Evolutionary conservation across 805 yeast genomes (phyloP), one percentile per base, ranked within the genome.

Genomic region (Crinitomyces ghanaensis): DNA sequence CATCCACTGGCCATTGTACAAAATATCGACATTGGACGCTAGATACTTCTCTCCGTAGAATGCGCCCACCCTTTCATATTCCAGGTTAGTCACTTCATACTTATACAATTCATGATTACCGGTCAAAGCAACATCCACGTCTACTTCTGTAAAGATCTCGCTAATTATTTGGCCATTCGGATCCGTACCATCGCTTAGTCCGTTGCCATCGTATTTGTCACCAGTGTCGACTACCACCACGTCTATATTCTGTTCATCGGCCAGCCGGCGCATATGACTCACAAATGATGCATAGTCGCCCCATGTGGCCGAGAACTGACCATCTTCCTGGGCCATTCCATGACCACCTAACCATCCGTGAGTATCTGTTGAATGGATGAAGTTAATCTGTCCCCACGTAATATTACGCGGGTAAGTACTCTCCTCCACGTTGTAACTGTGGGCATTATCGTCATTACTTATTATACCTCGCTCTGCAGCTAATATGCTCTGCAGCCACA

Each of bases 301-400:
- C 95, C 95, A 88, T 52, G 86, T 82, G 4, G 82, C 91, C 24
- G 77, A 68, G 53, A 76, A 88, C 37, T 71, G 73, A 19, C 68
- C 64, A 53, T 86, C 96, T 43, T 76, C 74, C 25, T 72, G 46
- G n/a, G n/a, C n/a, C n/a, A n/a, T n/a, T n/a, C n/a, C n/a, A 59
- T 88, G 98, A 0, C 96, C 96, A 4, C 88, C 75, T 42, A 79
- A 72, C 98, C 98, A 91, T 20, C 66, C 96, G 54, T 91, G 98
- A 2, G 96, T 88, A 49, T 91, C 98, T 1, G 98, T 91, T 1
- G 97, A 86, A 49, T 88, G 97, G 17, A 88, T 48, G 46, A 91
- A 82, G 58, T 91, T 88, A 30, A 91, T 37, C 36, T 76, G 71
- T 0, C 86, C 85, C 69, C 85, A 66, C 7, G 55, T 49, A 19